phyloP scores from a whole-genome alignment of 2,329 filamentous ascomycete genomes.

The Neofusicoccum umdonicola region DNA sequence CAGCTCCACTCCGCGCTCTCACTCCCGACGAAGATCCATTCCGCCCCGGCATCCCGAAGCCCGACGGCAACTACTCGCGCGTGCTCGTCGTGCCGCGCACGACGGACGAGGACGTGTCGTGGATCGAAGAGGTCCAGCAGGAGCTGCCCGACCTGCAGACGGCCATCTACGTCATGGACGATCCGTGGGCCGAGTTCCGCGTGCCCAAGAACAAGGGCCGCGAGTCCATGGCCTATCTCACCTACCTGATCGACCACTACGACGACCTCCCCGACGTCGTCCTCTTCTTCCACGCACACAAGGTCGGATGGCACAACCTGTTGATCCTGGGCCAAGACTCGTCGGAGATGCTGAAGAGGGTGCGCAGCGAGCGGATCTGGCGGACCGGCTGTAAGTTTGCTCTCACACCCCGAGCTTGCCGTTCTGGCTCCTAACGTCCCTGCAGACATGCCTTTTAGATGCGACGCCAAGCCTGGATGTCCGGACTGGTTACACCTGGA shows the following conservation, averaged over 20 bases:
- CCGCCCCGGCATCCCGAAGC: conserved; percentile 24
- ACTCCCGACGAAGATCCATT: conserved; percentile 17
- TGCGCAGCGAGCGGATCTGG: conserved; percentile 52
- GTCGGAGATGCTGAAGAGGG: conserved; percentile 48
- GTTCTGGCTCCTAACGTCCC: conserved; percentile 42
- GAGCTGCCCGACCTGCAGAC: conserved; percentile 36
- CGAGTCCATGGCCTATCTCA: conserved; percentile 62
- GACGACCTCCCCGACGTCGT: conserved; percentile 57
- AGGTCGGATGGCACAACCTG: conserved; percentile 60
- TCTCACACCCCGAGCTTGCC: conserved; percentile 42
- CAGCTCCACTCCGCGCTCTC: conserved; percentile 2
- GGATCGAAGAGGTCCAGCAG: conserved; percentile 27
- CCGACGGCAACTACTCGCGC: conserved; percentile 36
- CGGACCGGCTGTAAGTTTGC: conserved; percentile 40
- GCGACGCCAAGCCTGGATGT: conserved; percentile 58
- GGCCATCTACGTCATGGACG: conserved; percentile 54
- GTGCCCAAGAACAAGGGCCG: conserved; percentile 60
- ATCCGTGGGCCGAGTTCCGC: conserved; percentile 48
- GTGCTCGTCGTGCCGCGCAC: conserved; percentile 38
- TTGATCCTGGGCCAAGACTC: conserved; percentile 52
- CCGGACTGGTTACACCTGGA: conserved; percentile 56
- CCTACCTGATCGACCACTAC: conserved; percentile 63
- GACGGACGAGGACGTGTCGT: conserved; percentile 36
- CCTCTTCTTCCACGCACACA: conserved; percentile 59
- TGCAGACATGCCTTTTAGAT: conserved; percentile 39